Percentiles rank a stretch among this genome's conserved stretches.
These are phyloP conservation scores for Catharanthus roseus DNA, from an alignment of 257 asterid genomes.

Conservation along the genomic window DNA sequence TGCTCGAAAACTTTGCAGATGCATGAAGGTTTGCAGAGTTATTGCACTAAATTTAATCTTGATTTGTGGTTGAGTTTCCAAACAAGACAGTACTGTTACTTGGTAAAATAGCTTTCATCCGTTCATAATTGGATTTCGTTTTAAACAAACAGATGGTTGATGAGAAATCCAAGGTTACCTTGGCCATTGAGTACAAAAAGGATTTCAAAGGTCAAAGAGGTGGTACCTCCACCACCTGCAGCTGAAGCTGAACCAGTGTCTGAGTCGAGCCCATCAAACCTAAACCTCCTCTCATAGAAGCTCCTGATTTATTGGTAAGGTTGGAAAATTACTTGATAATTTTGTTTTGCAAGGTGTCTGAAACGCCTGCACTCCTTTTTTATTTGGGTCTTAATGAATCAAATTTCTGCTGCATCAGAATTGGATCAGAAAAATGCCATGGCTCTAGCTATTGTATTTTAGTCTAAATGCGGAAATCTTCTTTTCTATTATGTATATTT, in stretches of 20 bases:
- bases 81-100: neutral
- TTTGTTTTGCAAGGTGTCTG: neutral
- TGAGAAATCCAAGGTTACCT: constrained; percentile 57
- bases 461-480: no score
- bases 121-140: neutral
- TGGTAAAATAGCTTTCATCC: neutral
- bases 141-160: constrained; percentile 26
- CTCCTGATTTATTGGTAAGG: constrained; percentile 70
- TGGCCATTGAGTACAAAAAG: constrained; percentile 79
- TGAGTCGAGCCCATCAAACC: constrained; percentile 45
- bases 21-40: no score
- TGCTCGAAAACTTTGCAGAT: no score
- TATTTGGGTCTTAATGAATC: constrained; percentile 66
- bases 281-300: constrained; percentile 45
- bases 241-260: constrained; percentile 40
- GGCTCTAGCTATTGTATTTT: constrained; percentile 96
- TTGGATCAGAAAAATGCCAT: constrained; percentile 81
- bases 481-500: no score
- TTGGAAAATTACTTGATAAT: constrained; percentile 4
- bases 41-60: no score
- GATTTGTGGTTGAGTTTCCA: no score
- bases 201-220: constrained; percentile 60
- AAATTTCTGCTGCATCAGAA: constrained; percentile 64
- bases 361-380: constrained; percentile 13
- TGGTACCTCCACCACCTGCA: constrained; percentile 36